Base-by-base conservation (phyloP, 306 rosid species). In the Quercus dentata region DNA sequence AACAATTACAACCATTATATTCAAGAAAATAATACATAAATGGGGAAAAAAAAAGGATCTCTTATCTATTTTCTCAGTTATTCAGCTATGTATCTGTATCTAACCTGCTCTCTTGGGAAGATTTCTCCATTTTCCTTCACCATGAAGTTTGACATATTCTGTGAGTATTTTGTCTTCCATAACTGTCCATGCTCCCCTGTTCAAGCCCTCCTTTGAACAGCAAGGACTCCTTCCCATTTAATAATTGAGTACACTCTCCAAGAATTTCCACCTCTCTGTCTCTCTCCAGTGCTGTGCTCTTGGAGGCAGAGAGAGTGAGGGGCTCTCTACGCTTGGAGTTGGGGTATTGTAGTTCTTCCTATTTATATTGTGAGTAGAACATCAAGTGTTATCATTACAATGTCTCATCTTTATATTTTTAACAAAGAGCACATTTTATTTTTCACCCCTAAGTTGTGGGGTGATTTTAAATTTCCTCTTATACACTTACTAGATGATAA, bases 101-200 rank as follows among this genome's bases (percentile, higher is more conserved):
- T 54, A 3, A 83, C 89, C 89, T 77, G 89, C 87, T 83, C 85
- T 83, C 30, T 80, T 77, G 65, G 89, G 89, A 77, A 86, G 87
- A 67, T 78, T 80, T 74, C 89, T 83, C 89, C 89, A 86, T 70
- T 80, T 83, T n/a, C 89, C 89, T 74, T 86, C 89, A 56, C 89
- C 89, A 51, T 86, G 83, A 80, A 56, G 38, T 35, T n/a, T 30
- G 35, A 86, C 72, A 35, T 74, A 83, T 2, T 78, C 89, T 11
- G 23, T 56, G 2, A 86, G 89, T 33, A 64, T 59, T 71, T 19
- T 80, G 80, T 86, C 87, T 75, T 86, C 89, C 80, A 77, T 35
- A 35, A 79, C 85, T 12, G 89, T 83, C 89, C 89, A 86, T 56
- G 89, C 87, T 71, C 89, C 89, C 76, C 85, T 83, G 1, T 83